A percentile compares a stretch with the other conserved stretches of the same genome.
These are phyloP conservation scores for Trifolium pratense DNA, from an alignment of 306 rosid species.

Conservation along the genomic window DNA sequence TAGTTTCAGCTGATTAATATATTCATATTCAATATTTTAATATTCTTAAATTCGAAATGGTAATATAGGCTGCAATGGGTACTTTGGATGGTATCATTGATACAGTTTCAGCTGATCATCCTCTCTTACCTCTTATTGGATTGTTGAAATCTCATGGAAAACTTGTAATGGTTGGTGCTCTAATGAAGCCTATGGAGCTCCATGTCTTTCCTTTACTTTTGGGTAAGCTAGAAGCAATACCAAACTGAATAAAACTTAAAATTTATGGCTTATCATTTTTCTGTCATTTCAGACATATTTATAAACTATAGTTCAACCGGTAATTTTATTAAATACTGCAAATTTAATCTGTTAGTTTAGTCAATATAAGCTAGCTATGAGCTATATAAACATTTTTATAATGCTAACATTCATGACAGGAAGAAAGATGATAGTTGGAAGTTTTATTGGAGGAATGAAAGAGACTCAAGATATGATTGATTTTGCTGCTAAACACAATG, in stretches of 20 bases:
- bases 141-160: neutral
- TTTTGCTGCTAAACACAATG: neutral
- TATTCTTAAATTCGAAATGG: neutral
- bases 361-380: no score
- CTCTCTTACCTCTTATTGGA: neutral
- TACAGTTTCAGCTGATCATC: neutral
- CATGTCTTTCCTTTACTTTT: neutral
- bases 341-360: no score
- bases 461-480: neutral
- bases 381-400: no score
- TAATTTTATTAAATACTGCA: no score
- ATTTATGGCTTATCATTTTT: no score
- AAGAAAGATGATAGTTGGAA: neutral
- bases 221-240: neutral
- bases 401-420: neutral
- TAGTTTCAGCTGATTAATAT: no score
- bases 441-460: neutral
- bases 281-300: no score
- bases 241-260: no score
- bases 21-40: no score
- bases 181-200: neutral
- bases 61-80: neutral
- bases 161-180: neutral
- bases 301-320: no score
- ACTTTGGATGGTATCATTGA: neutral